A percentile compares a stretch with the other conserved stretches of the same genome.
Evolutionary conservation across 2,329 filamentous ascomycete genomes (phyloP).

Genomic region (Xylariaceae sp.): DNA sequence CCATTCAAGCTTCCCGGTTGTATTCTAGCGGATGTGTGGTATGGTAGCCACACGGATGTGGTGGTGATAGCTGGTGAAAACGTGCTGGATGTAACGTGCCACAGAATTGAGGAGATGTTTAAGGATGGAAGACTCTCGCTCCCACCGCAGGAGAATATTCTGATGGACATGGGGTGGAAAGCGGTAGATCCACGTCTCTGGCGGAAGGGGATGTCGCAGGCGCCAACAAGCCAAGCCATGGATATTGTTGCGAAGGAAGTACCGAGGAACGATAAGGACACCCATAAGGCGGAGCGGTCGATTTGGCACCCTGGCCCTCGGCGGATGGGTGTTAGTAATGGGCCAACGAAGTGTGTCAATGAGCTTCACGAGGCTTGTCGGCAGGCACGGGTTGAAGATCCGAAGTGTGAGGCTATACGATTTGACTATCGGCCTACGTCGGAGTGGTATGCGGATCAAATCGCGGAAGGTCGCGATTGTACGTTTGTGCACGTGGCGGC

Average conservation of each 20-base stretch:
- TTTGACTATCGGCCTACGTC: conserved; percentile 46
- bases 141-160: conserved; percentile 28
- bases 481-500: conserved; percentile 45
- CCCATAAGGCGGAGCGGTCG: conserved; percentile 30
- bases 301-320: conserved; percentile 47
- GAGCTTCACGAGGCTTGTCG: conserved; percentile 39
- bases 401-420: conserved; percentile 24
- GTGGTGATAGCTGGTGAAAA: conserved; percentile 31
- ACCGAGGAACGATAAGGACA: conserved; percentile 23
- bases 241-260: conserved; percentile 10
- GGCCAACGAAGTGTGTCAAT: conserved; percentile 45
- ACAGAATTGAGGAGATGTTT: conserved; percentile 34
- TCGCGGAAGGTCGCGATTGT: conserved; percentile 44
- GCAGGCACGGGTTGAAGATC: conserved; percentile 16
- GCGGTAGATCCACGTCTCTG: conserved; percentile 25
- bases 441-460: conserved; percentile 49
- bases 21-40: conserved; percentile 42
- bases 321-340: conserved; percentile 15
- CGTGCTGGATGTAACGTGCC: conserved; percentile 41
- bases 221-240: neutral
- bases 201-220: conserved; percentile 12
- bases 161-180: conserved; percentile 38
- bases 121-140: conserved; percentile 32
- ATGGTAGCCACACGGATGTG: conserved; percentile 29
- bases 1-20: conserved; percentile 30